Evolutionary conservation across 176 grass and related monocot genomes (phyloP), one percentile per base, ranked within the genome.

Genomic region (Bonia amplexicaulis): DNA sequence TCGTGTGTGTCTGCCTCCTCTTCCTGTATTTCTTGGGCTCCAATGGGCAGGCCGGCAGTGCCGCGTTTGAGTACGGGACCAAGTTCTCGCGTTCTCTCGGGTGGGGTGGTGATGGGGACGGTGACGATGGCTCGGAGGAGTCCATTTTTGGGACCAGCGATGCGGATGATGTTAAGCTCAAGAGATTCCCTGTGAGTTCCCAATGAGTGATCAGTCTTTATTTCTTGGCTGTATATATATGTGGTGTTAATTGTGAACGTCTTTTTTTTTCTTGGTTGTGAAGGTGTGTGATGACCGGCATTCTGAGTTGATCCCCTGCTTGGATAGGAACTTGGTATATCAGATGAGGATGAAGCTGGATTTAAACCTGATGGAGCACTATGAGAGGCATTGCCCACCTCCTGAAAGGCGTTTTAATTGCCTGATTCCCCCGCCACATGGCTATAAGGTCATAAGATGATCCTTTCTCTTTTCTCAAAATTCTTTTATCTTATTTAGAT

Each of bases 261-360:
- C n/a, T 84, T 82, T 69, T 26, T 26, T 66, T 65, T 60, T 67
- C 6, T 83, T 53, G 31, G 66, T 17, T 84, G 27, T 33, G 71
- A 76, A 98, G 96, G 93, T 95, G 69, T 98, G 96, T 78, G 96
- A 98, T 87, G 89, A 93, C 67, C 77, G 86, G 72, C 89, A 98
- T 91, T 98, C 95, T 79, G 95, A 98, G 87, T 79, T 98, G 80
- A 98, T 98, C 60, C 96, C 96, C 35, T 98, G 96, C 91, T 85
- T 98, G 83, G 96, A 98, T 89, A 95, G 96, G 94, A 98, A 98
- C 77, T 89, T 98, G 80, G 95, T 98, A 90, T 98, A 93, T 85
- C 96, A 98, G 85, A 98, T 84, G 80, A 95, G 96, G 87, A 39
- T 98, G 76, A 98, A 98, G 73, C 89, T 98, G 70, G 96, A 98